Conservation (phyloP, 2,329 filamentous ascomycete species). For the Fusarium sp. region DNA sequence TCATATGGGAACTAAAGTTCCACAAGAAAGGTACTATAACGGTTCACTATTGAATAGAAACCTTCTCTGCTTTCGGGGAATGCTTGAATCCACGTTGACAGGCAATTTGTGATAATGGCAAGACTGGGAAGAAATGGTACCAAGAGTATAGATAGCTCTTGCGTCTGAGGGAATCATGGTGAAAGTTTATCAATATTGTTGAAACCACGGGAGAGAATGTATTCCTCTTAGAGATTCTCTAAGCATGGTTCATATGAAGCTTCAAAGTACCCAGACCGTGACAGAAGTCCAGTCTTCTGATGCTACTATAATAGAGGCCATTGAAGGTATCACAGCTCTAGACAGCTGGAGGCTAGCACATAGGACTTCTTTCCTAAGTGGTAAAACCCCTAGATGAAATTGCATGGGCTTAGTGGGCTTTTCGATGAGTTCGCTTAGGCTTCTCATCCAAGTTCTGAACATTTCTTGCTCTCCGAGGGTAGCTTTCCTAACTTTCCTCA, state of each 20-base stretch:
- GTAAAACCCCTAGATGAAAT: not conserved
- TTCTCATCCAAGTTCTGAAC: not conserved
- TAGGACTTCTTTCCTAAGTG: not conserved
- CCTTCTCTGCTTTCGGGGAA: not conserved
- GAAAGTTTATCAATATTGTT: not conserved
- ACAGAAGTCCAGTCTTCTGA: not conserved
- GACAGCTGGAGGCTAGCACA: not conserved
- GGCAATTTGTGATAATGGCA: not conserved
- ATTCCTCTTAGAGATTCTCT: not conserved
- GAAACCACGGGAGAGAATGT: not conserved
- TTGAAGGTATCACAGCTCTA: not conserved
- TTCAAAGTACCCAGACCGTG: not conserved
- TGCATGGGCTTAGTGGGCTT: not conserved
- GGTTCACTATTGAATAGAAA: not conserved
- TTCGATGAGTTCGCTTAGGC: not conserved
- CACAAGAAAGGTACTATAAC: slow-evolving; percentile 37
- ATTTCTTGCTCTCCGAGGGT: not conserved
- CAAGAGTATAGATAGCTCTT: not conserved
- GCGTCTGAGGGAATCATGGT: not conserved
- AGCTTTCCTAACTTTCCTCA: not conserved
- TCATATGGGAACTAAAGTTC: slow-evolving; percentile 18
- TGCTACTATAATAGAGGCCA: not conserved
- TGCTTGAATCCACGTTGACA: not conserved
- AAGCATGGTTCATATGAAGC: not conserved
- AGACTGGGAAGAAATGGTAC: not conserved